Evolutionary conservation across 345 rosid species (phyloP), one percentile per base, ranked within the genome.

Genomic region (Anastatica hierochuntica): DNA sequence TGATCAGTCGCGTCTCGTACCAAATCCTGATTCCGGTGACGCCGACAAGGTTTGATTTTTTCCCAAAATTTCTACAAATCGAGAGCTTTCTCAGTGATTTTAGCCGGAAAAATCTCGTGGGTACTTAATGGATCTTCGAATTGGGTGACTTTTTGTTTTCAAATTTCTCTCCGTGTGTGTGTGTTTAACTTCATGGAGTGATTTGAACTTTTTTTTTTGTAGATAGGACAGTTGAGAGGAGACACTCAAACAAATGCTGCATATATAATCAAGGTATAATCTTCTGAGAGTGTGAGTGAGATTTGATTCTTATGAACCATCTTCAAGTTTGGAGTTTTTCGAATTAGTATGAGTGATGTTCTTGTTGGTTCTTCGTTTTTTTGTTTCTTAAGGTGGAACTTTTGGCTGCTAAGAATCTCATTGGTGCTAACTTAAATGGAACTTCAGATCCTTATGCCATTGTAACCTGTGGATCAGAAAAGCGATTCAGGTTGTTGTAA

Each of bases 351-450:
- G 23, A 42, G 8, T 49, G 35, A 2, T 29, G 34, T 21, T 29
- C 47, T 31, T 13, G 34, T n/a, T 58, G 43, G 18, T 44, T 27
- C 17, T 53, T 45, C 20, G 14, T 23, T 44, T 30, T 43, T 54
- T 49, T 23, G 63, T 30, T 58, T 30, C 71, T 68, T 56, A 71
- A 94, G 97, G 77, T 85, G 81, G 94, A 94, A 74, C 73, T 88
- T 48, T 62, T 88, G 73, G 99, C 95, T 29, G 97, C 99, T 73
- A 88, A 88, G 80, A 92, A 92, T 83, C 89, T 94, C 14, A 77
- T 88, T 54, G 87, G 88, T 69, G 97, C 97, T 14, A 94, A 94
- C 68, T 72, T 88, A 72, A 94, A 88, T 76, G 97, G 24, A 21
- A 21, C 24, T 2, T 21, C 24, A 21, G 24, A 21, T 21, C 24